Conservation (phyloP, 1,139 yeast species). For the Blastobotrys indianensis region DNA sequence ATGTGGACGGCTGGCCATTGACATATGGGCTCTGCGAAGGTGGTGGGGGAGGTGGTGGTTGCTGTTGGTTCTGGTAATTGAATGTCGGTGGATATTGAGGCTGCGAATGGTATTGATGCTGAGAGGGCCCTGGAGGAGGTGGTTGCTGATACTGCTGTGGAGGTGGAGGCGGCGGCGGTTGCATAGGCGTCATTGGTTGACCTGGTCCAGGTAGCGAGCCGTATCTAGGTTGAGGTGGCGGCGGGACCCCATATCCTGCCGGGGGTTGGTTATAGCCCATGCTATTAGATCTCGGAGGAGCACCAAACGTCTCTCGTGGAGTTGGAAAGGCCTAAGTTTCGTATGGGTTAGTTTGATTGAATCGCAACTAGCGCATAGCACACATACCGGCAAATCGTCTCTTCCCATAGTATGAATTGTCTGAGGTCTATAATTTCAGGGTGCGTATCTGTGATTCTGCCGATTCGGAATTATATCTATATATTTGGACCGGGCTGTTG, state of each 20-base stretch:
- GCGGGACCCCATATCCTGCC: slow-evolving; percentile 10
- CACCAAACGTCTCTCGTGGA: slow-evolving; percentile 25
- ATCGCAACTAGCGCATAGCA: not conserved
- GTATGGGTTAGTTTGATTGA: not conserved
- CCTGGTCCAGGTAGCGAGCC: slow-evolving; percentile 4
- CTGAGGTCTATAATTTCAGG: too few species aligned
- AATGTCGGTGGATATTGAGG: slow-evolving; percentile 9
- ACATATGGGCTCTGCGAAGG: slow-evolving; percentile 5
- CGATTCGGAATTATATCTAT: too few species aligned
- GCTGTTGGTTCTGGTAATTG: slow-evolving; percentile 5
- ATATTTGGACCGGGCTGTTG: not conserved
- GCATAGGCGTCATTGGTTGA: not conserved
- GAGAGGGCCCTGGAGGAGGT: slow-evolving; percentile 6
- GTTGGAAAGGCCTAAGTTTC: slow-evolving; percentile 22
- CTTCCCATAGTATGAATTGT: slow-evolving; percentile 19
- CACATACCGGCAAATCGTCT: slow-evolving; percentile 27
- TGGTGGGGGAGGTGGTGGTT: slow-evolving; percentile 10
- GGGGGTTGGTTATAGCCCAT: slow-evolving; percentile 6
- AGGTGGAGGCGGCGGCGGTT: slow-evolving; percentile 6
- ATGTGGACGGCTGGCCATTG: slow-evolving; percentile 4
- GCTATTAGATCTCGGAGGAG: slow-evolving; percentile 4
- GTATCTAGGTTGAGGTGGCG: slow-evolving; percentile 14
- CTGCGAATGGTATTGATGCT: not conserved
- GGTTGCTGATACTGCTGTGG: slow-evolving; percentile 6
- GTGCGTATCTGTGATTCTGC: too few species aligned